These are phyloP conservation scores for Solanum microdontum DNA, from an alignment of 257 asterid genomes.

Conservation along the genomic window DNA sequence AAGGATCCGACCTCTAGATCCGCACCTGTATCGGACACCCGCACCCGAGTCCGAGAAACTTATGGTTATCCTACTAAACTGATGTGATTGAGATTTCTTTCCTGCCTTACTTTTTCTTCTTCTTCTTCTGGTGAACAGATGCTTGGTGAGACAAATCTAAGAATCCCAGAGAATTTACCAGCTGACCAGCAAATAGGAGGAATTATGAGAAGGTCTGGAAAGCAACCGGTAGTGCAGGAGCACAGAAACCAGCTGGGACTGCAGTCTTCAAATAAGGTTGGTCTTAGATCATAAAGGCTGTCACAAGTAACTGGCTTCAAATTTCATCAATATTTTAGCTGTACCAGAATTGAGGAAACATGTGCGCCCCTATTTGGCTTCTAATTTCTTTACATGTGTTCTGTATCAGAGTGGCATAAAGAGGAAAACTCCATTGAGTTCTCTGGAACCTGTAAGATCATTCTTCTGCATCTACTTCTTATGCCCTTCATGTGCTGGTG, in stretches of 20 bases:
- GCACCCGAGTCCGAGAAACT: neutral
- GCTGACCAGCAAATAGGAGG: neutral
- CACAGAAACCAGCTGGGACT: neutral
- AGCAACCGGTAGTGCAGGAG: neutral
- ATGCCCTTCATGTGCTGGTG: neutral
- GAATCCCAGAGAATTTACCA: neutral
- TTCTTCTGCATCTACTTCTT: neutral
- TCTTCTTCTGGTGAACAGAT: neutral
- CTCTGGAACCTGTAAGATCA: neutral
- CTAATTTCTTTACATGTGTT: neutral
- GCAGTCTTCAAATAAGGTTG: neutral
- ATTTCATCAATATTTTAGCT: neutral
- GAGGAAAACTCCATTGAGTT: neutral
- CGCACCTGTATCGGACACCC: neutral
- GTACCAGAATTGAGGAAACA: neutral
- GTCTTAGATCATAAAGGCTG: neutral
- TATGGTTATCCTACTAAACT: neutral
- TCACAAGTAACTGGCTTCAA: neutral
- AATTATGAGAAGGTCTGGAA: neutral
- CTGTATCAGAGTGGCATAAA: neutral
- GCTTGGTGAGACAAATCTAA: neutral
- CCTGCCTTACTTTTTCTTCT: neutral
- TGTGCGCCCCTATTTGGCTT: neutral
- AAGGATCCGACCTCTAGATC: neutral
- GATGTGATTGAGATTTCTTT: neutral